Percentiles rank a stretch among this genome's conserved stretches.
Evolutionary conservation across 2,329 filamentous ascomycete species (phyloP).

Genomic region (Xylariaceae sp.): DNA sequence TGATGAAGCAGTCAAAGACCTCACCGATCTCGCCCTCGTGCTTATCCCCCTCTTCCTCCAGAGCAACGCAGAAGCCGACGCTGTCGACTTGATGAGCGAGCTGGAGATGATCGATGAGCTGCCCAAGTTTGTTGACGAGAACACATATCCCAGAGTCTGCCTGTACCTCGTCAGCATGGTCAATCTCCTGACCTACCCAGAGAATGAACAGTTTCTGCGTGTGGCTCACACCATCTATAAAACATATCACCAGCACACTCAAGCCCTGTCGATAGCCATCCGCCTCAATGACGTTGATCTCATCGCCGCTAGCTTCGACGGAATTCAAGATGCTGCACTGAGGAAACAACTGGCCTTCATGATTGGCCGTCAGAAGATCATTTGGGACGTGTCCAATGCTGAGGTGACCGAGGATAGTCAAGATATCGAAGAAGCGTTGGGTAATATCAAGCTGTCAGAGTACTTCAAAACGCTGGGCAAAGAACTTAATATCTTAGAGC

Average conservation of each 20-base stretch:
- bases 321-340: constrained; percentile 73
- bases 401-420: constrained; percentile 53
- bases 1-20: constrained; percentile 78
- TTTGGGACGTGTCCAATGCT: constrained; percentile 62
- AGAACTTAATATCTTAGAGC: constrained; percentile 93
- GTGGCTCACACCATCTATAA: constrained; percentile 94
- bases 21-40: constrained; percentile 77
- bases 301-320: constrained; percentile 76
- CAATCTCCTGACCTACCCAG: constrained; percentile 91
- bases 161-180: constrained; percentile 99
- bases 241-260: constrained; percentile 85
- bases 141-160: constrained; percentile 90
- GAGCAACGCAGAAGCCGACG: constrained; percentile 97
- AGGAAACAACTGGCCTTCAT: constrained; percentile 95
- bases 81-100: constrained; percentile 94
- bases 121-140: constrained; percentile 82
- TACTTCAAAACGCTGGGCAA: constrained; percentile 93
- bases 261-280: constrained; percentile 92
- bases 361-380: constrained; percentile 86
- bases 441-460: constrained; percentile 82
- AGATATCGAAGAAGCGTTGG: constrained; percentile 76
- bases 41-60: constrained; percentile 93
- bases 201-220: constrained; percentile 91
- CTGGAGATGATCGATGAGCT: constrained; percentile 95
- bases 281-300: constrained; percentile 82